A percentile compares a stretch with the other conserved stretches of the same genome.
Conservation (phyloP, 495 filamentous ascomycete species). For the Hyaloscypha variabilis region DNA sequence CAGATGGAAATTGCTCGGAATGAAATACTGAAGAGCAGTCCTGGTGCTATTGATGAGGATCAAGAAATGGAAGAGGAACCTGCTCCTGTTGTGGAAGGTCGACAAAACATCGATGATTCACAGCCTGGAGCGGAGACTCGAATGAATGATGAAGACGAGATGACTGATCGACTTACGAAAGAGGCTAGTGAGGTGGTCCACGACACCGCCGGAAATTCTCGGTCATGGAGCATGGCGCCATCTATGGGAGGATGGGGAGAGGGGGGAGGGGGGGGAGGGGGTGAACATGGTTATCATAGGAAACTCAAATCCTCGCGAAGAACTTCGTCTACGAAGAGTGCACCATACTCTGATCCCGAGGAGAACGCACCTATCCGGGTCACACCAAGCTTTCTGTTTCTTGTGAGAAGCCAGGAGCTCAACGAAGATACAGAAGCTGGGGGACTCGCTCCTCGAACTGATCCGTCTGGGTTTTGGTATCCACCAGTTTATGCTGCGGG, state of each 20-base stretch:
- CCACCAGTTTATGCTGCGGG: not conserved
- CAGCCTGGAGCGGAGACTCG: slow-evolving; percentile 3
- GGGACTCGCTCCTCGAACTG: not conserved
- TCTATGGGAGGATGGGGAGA: too few relatives aligned
- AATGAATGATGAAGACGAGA: not conserved
- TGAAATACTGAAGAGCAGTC: slow-evolving; percentile 34
- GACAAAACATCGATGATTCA: slow-evolving; percentile 7
- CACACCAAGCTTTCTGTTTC: slow-evolving; percentile 21
- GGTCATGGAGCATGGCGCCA: too few relatives aligned
- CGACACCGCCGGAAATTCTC: slow-evolving; percentile 24
- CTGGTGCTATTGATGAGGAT: slow-evolving; percentile 37
- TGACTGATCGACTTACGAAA: slow-evolving; percentile 18
- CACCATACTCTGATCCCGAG: not conserved
- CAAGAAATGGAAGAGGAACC: slow-evolving; percentile 32
- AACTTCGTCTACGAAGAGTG: too few relatives aligned
- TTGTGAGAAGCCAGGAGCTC: slow-evolving; percentile 16
- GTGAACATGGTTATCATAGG: too few relatives aligned
- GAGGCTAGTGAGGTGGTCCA: slow-evolving; percentile 22
- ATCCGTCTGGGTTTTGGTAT: not conserved
- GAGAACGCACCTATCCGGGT: not conserved
- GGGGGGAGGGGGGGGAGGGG: too few relatives aligned
- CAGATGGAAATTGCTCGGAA: slow-evolving; percentile 40
- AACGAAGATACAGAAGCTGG: slow-evolving; percentile 12
- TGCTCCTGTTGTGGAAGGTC: not conserved
- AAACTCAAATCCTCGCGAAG: too few relatives aligned